Base-by-base conservation (phyloP, 208 protist genomes). In the Angomonas deanei region DNA sequence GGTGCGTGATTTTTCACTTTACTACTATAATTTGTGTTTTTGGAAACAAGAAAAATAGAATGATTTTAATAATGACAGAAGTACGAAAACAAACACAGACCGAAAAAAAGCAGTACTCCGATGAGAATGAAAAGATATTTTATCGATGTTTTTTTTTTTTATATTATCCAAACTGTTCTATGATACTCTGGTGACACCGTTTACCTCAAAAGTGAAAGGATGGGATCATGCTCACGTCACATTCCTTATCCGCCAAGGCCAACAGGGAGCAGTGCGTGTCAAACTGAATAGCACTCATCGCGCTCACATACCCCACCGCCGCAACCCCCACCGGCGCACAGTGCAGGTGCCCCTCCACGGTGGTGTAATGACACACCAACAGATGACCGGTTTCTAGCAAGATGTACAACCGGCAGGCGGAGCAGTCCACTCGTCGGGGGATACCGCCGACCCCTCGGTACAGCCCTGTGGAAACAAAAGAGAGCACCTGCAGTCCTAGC, bases 311-410 rank as follows among this genome's bases (percentile, higher is more conserved):
- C 38, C 79, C 70, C 31, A 85, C 65, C 38, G 83, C 68, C 2
- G 77, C 83, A 15, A 89, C 79, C 21, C 88, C 86, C 0, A 91
- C 59, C 3, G 86, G 85, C 33, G 90, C 73, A 28, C 92, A 32
- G n/a, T 74, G 78, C 13, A 86, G 36, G 11, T 52, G 57, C 8
- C 72, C 59, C 4, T 65, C 72, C 19, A 71, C 58, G 26, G 53
- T 50, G 26, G 66, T 72, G 68, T 88, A 94, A 65, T 76, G 76
- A 68, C 80, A 89, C 26, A 92, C 77, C 0, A 96, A 28, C 21
- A 93, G 49, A 62, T 96, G 86, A 1, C 81, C 80, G 23, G 84
- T 93, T 59, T 92, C 84, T 13, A 82, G 56, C 36, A 64, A 64
- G 52, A 96, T 39, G 61, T 72, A 92, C 28, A 96, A 64, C 15